Evolutionary conservation across 805 yeast genomes (phyloP).

Genomic region (Sugiyamaella mastotermitis): DNA sequence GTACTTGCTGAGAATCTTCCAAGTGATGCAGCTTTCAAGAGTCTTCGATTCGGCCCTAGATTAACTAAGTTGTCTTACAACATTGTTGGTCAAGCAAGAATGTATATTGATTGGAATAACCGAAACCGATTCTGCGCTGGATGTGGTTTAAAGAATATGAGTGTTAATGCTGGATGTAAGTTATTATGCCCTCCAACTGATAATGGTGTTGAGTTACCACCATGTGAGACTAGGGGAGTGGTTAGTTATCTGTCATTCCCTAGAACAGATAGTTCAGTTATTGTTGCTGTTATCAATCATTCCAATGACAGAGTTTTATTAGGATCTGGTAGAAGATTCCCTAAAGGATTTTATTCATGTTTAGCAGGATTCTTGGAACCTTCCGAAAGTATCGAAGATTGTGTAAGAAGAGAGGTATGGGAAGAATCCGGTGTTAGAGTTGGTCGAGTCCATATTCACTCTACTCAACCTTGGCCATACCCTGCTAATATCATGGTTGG

Average conservation of each 20-base stretch:
- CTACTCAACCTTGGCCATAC: slow-evolving; percentile 97
- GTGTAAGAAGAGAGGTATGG: slow-evolving; percentile 85
- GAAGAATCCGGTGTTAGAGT: slow-evolving; percentile 87
- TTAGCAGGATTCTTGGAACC: slow-evolving; percentile 97
- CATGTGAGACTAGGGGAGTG: slow-evolving; percentile 33
- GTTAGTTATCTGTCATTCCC: slow-evolving; percentile 85
- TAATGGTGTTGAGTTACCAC: slow-evolving; percentile 18
- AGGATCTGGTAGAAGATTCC: slow-evolving; percentile 63
- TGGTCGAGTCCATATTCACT: slow-evolving; percentile 50
- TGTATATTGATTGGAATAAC: slow-evolving; percentile 78
- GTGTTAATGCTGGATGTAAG: slow-evolving; percentile 38
- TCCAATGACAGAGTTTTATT: slow-evolving; percentile 59
- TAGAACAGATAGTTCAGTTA: slow-evolving; percentile 83
- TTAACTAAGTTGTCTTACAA: slow-evolving; percentile 37
- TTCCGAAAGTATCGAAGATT: slow-evolving; percentile 83
- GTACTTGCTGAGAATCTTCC: not conserved
- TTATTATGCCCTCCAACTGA: slow-evolving; percentile 33
- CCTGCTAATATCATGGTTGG: slow-evolving; percentile 94
- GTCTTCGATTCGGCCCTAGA: slow-evolving; percentile 1
- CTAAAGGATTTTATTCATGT: slow-evolving; percentile 64
- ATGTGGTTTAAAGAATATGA: slow-evolving; percentile 53
- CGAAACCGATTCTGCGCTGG: slow-evolving; percentile 79
- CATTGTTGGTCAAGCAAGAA: slow-evolving; percentile 71
- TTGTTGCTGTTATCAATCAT: slow-evolving; percentile 66
- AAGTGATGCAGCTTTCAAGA: no score